A percentile compares a stretch with the other conserved stretches of the same genome.
These are phyloP conservation scores for Phytophthora fragariaefolia DNA, from an alignment of 352 stramenopile species.

Conservation along the genomic window DNA sequence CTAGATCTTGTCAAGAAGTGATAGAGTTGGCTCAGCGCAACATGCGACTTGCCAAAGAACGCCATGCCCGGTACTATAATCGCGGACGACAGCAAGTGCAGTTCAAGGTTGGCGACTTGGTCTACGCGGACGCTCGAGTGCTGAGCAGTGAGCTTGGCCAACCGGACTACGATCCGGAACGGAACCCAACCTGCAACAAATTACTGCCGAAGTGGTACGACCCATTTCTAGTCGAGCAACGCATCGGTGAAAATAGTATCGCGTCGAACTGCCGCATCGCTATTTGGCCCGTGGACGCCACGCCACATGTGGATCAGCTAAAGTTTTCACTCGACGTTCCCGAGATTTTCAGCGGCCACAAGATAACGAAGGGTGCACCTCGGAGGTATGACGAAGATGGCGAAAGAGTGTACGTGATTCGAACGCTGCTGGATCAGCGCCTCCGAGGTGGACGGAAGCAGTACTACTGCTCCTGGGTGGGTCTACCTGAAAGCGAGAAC, in stretches of 20 bases:
- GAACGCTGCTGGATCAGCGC: background rate
- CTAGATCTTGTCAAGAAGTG: conserved; percentile 3
- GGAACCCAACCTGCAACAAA: conserved; percentile 1
- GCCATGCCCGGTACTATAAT: conserved; percentile 2
- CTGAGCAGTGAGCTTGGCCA: conserved; percentile 8
- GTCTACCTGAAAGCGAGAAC: conserved; percentile 6
- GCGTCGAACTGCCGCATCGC: background rate
- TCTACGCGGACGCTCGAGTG: conserved; percentile 4
- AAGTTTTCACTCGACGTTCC: conserved; percentile 2
- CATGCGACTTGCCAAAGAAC: conserved; percentile 1
- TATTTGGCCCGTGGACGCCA: conserved; percentile 7
- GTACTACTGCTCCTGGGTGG: conserved; percentile 15
- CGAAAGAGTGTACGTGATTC: conserved; percentile 8
- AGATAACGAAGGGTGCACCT: conserved; percentile 11
- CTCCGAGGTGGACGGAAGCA: background rate
- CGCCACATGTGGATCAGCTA: conserved; percentile 8
- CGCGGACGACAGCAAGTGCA: conserved; percentile 5
- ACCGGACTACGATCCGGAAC: conserved; percentile 2
- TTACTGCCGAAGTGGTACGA: conserved; percentile 9
- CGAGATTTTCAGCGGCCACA: background rate
- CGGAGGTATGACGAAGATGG: background rate
- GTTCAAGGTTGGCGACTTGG: conserved; percentile 11
- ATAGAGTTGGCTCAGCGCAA: conserved; percentile 13
- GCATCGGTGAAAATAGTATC: conserved; percentile 10
- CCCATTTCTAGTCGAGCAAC: background rate